A percentile compares a stretch with the other conserved stretches of the same genome.
Evolutionary conservation across 2,329 filamentous ascomycete species (phyloP).

Genomic region (Fusarium mexicanum): DNA sequence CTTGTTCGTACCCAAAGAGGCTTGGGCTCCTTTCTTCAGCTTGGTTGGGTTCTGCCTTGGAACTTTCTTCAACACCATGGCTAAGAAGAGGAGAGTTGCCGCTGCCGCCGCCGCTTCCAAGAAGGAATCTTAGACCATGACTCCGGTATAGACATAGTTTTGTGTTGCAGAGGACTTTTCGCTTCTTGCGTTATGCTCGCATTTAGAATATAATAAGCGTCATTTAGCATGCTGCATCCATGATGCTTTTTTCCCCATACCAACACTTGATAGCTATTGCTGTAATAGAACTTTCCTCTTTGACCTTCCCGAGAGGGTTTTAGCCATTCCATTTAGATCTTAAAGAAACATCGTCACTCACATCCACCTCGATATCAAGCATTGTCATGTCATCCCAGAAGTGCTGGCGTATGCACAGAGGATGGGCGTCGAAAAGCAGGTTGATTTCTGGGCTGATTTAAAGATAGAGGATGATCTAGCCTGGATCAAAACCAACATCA

Average conservation of each 20-base stretch:
- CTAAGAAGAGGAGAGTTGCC: conserved; percentile 8
- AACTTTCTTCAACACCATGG: conserved; percentile 13
- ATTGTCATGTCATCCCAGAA: background rate
- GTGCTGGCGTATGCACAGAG: background rate
- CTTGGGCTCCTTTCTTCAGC: conserved; percentile 10
- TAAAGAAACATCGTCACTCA: no score
- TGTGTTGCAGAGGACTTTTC: background rate
- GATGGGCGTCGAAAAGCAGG: background rate
- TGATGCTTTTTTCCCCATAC: background rate
- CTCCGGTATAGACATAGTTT: background rate
- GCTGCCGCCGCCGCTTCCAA: conserved; percentile 35
- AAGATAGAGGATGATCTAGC: background rate
- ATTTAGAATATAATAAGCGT: background rate
- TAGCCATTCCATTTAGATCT: background rate
- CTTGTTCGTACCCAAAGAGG: background rate
- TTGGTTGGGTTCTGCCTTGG: conserved; percentile 8
- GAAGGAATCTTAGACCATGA: background rate
- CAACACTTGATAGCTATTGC: background rate
- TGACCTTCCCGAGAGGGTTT: background rate
- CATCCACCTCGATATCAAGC: background rate
- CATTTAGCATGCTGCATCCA: background rate
- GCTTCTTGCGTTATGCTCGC: background rate
- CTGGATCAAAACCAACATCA: background rate
- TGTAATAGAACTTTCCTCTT: background rate
- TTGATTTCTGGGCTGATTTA: background rate